Evolutionary conservation across 2,329 filamentous ascomycete genomes (phyloP).

Genomic region (Microdochium paspali): DNA sequence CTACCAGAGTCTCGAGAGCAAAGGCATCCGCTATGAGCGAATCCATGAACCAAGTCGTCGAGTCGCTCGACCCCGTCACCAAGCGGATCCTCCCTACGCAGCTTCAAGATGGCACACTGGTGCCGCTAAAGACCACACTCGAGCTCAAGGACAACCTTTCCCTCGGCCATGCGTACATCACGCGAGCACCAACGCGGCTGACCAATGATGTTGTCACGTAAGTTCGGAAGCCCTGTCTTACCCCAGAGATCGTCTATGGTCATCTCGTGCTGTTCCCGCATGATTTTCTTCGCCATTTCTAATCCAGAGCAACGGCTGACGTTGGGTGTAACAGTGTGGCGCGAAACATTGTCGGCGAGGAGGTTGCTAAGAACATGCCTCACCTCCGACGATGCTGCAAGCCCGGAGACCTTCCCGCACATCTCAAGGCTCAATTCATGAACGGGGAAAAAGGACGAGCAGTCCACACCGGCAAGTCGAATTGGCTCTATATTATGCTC

Average conservation of each 20-base stretch:
- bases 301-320: slow-evolving; percentile 16
- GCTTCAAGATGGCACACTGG: slow-evolving; percentile 27
- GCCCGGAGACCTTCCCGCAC: slow-evolving; percentile 54
- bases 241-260: not conserved
- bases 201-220: slow-evolving; percentile 68
- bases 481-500: slow-evolving; percentile 49
- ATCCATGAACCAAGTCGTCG: slow-evolving; percentile 25
- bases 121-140: slow-evolving; percentile 55
- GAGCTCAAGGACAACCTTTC: slow-evolving; percentile 51
- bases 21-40: slow-evolving; percentile 20
- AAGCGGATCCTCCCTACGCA: slow-evolving; percentile 18
- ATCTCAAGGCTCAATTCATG: slow-evolving; percentile 54
- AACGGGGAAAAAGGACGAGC: slow-evolving; percentile 47
- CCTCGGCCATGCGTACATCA: slow-evolving; percentile 57
- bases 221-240: slow-evolving; percentile 18
- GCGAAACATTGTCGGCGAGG: slow-evolving; percentile 46
- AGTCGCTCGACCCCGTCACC: slow-evolving; percentile 25
- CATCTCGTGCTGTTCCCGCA: not conserved
- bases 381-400: slow-evolving; percentile 73
- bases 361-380: slow-evolving; percentile 54
- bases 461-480: slow-evolving; percentile 50
- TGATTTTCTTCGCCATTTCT: slow-evolving; percentile 1
- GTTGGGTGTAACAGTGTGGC: slow-evolving; percentile 33
- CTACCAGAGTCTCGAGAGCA: not conserved
- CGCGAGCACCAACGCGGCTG: slow-evolving; percentile 60